phyloP scores from a whole-genome alignment of 495 filamentous ascomycete genomes.

The Terfezia boudieri region DNA sequence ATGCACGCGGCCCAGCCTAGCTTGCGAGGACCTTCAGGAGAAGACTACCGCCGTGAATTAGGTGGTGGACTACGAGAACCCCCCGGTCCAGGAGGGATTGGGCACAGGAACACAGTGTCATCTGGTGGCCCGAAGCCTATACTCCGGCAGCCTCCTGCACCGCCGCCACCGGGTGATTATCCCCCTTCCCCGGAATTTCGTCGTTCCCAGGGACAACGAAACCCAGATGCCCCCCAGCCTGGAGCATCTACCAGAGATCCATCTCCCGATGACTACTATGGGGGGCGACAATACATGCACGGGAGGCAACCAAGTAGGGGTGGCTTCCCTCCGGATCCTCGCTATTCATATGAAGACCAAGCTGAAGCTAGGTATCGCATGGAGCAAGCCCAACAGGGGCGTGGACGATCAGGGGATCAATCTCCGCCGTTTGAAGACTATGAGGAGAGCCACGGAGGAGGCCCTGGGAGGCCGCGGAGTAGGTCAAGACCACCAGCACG shows the following conservation, averaged over 20 bases:
- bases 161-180: background rate
- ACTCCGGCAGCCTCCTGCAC: background rate
- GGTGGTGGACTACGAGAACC: background rate
- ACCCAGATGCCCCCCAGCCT: background rate
- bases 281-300: background rate
- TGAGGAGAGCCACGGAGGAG: background rate
- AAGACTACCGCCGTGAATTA: background rate
- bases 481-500: background rate
- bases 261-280: background rate
- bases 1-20: background rate
- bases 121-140: background rate
- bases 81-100: background rate
- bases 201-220: background rate
- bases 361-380: background rate
- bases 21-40: background rate
- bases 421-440: background rate
- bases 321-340: background rate
- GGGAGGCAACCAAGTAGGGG: background rate
- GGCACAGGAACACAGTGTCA: background rate
- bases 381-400: background rate
- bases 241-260: background rate
- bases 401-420: no score
- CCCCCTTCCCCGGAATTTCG: background rate
- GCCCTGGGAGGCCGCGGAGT: background rate
- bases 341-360: background rate